Base-by-base conservation (phyloP, 2,329 filamentous ascomycete species). In the Alternaria burnsii region DNA sequence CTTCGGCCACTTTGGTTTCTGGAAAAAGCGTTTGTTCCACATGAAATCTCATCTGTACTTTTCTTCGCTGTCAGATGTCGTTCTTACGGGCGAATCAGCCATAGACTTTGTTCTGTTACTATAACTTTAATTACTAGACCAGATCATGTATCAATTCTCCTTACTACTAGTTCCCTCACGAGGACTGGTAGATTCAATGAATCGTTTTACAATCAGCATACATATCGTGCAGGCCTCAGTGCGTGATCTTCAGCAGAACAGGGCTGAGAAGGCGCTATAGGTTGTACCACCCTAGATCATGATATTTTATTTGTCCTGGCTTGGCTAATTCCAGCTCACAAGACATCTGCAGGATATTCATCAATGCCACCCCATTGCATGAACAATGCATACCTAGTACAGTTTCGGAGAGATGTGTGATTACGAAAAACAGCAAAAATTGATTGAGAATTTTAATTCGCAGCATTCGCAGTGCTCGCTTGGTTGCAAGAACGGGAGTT, bases 61-160 rank as follows among this genome's bases (percentile, higher is more conserved):
- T 42, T 47, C 53, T 55, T 55, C 53, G 43, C 12, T 30, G 34
- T 41, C 38, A 20, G 24, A 36, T 41, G 52, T 47, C 24, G 47
- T 46, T 60, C 20, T 28, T 2, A 18, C 18, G 12, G 51, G 52
- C 38, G 28, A 10, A 43, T 58, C 50, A 28, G 34, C 44, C 38
- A 47, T 62, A 66, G 58, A 66, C 34, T 57, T 55, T 46, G 57
- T 52, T 50, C 44, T 14, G 36, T 50, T 53, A 65, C 53, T 61
- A 62, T 42, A n/a, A 41, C 54, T 65, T 67, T 67, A 67, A 67
- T 67, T 42, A 63, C 34, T 67, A 67, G 65, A 67, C 65, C 53
- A 57, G 46, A 61, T 59, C 55, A 42, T 55, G 55, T 47, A 61
- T 50, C 40, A 41, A 52, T 42, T 52, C 28, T 54, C 28, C 16